These are phyloP conservation scores for Cryptococcus amylolentus DNA, from an alignment of 1,284 basidiomycete species.

Conservation along the genomic window DNA sequence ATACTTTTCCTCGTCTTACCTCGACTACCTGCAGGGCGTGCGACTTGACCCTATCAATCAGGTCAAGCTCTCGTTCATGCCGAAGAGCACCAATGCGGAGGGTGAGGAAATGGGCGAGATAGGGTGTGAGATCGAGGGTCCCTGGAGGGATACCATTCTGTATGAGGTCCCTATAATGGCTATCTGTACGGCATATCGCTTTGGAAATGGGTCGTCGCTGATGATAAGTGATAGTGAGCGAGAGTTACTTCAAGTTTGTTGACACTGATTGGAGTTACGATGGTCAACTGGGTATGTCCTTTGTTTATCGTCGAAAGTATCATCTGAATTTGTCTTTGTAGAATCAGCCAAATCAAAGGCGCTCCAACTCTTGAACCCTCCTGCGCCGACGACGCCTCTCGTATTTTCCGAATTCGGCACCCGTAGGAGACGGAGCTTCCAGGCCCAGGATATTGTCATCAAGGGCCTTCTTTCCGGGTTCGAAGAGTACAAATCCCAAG, in stretches of 20 bases:
- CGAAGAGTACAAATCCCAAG: slow-evolving; percentile 52
- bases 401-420: slow-evolving; percentile 91
- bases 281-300: slow-evolving; percentile 60
- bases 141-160: slow-evolving; percentile 85
- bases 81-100: slow-evolving; percentile 47
- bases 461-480: slow-evolving; percentile 64
- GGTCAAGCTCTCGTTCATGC: slow-evolving; percentile 66
- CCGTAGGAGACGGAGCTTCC: slow-evolving; percentile 74
- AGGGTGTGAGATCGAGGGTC: slow-evolving; percentile 68
- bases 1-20: slow-evolving; percentile 69
- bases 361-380: slow-evolving; percentile 57
- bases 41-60: slow-evolving; percentile 74
- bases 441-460: slow-evolving; percentile 75
- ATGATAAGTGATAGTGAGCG: slow-evolving; percentile 32
- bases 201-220: not conserved
- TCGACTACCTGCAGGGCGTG: slow-evolving; percentile 69
- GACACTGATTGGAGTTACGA: slow-evolving; percentile 80
- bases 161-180: slow-evolving; percentile 97
- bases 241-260: slow-evolving; percentile 58
- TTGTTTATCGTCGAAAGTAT: not conserved
- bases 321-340: slow-evolving; percentile 20
- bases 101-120: slow-evolving; percentile 60
- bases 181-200: slow-evolving; percentile 59
- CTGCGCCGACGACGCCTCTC: slow-evolving; percentile 56
- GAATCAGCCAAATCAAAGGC: slow-evolving; percentile 70